Evolutionary conservation across 2,329 filamentous ascomycete species (phyloP).

Genomic region (Fusarium globosum): DNA sequence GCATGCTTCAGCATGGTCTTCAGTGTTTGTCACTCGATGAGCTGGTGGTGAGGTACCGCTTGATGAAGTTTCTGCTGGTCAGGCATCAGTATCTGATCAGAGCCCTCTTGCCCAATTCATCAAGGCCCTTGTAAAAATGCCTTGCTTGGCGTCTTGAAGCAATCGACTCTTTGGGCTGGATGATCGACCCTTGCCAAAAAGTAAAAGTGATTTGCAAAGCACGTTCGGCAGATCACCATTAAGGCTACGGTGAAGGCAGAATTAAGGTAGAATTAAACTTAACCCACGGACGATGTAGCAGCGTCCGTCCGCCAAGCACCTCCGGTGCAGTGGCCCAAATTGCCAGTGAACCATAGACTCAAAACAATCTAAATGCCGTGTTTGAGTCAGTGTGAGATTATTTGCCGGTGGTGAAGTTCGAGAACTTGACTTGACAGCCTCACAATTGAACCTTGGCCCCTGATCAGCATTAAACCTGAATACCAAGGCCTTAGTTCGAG

Average conservation of each 20-base stretch:
- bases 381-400: neutral
- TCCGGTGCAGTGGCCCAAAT: slow-evolving; percentile 21
- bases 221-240: slow-evolving; percentile 34
- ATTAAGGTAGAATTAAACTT: slow-evolving; percentile 15
- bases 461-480: neutral
- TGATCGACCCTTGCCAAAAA: slow-evolving; percentile 9
- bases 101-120: neutral
- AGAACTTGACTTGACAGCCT: slow-evolving; percentile 26
- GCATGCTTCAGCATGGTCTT: neutral
- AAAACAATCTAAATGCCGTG: neutral
- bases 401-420: neutral
- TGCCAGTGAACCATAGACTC: slow-evolving; percentile 14
- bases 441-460: slow-evolving; percentile 7
- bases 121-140: neutral
- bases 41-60: neutral
- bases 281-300: slow-evolving; percentile 22
- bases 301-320: slow-evolving; percentile 26
- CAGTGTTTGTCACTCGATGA: neutral
- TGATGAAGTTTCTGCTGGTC: slow-evolving; percentile 4
- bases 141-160: slow-evolving; percentile 21
- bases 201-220: slow-evolving; percentile 21
- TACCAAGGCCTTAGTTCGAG: slow-evolving; percentile 6
- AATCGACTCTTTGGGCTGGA: slow-evolving; percentile 2
- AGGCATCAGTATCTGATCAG: slow-evolving; percentile 6
- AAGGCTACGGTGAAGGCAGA: slow-evolving; percentile 31